These are phyloP conservation scores for Parastagonospora avenae DNA, from an alignment of 2,329 filamentous ascomycete genomes.

Conservation along the genomic window DNA sequence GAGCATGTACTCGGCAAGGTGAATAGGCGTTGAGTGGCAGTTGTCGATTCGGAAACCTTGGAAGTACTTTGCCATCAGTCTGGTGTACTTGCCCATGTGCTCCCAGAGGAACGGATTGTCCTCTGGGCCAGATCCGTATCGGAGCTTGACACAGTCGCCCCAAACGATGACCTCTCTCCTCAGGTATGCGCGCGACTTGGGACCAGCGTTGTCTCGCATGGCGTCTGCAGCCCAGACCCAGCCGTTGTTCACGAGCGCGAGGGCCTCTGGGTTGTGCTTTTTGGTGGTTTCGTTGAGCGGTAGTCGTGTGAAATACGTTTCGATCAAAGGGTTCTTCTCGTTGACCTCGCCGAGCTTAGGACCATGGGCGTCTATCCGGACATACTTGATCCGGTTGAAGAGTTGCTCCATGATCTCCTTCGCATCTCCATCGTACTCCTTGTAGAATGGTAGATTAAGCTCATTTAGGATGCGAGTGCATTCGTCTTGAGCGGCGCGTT, in stretches of 20 bases:
- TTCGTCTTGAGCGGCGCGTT: slow-evolving; percentile 59
- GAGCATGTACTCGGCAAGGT: slow-evolving; percentile 91
- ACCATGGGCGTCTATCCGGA: slow-evolving; percentile 88
- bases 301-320: slow-evolving; percentile 92
- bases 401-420: slow-evolving; percentile 86
- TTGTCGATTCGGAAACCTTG: slow-evolving; percentile 97
- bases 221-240: slow-evolving; percentile 99
- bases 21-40: slow-evolving; percentile 92
- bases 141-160: slow-evolving; percentile 97
- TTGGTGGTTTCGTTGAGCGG: slow-evolving; percentile 78
- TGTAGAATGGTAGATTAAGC: slow-evolving; percentile 85
- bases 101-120: slow-evolving; percentile 96
- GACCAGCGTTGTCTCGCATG: slow-evolving; percentile 89
- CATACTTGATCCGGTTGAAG: slow-evolving; percentile 93
- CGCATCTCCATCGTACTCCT: slow-evolving; percentile 86
- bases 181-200: slow-evolving; percentile 89
- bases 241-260: slow-evolving; percentile 91
- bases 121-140: slow-evolving; percentile 78
- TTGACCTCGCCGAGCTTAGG: slow-evolving; percentile 84
- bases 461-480: slow-evolving; percentile 72
- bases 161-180: slow-evolving; percentile 95
- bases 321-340: slow-evolving; percentile 78
- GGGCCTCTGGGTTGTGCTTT: slow-evolving; percentile 74
- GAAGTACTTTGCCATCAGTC: slow-evolving; percentile 92
- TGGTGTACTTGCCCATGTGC: slow-evolving; percentile 91